phyloP scores from a whole-genome alignment of 2,329 filamentous ascomycete genomes.

The Aspergillus uvarum region DNA sequence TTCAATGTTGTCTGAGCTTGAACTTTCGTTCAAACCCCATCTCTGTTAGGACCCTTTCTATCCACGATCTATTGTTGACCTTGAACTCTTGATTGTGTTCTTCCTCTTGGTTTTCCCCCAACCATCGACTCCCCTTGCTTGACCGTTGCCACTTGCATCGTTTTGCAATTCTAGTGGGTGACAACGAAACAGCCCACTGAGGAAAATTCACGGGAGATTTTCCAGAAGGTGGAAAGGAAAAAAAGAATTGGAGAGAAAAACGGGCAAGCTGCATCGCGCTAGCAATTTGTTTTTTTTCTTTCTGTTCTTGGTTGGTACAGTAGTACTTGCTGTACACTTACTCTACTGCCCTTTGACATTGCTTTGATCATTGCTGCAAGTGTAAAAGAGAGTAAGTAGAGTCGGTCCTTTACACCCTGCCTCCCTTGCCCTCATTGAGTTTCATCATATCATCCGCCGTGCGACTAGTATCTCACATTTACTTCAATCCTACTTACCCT shows the following conservation, averaged over 20 bases:
- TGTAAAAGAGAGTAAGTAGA: slow-evolving; percentile 11
- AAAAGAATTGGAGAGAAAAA: slow-evolving; percentile 14
- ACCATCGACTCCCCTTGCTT: slow-evolving; percentile 19
- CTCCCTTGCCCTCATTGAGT: slow-evolving; percentile 2
- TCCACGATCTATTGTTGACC: slow-evolving; percentile 2
- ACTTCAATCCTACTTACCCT: slow-evolving; percentile 5
- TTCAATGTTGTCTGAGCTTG: slow-evolving; percentile 7
- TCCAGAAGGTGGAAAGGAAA: slow-evolving; percentile 8
- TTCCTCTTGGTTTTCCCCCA: slow-evolving; percentile 10
- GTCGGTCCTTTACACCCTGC: slow-evolving; percentile 9
- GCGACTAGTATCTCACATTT: background rate
- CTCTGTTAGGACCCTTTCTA: slow-evolving; percentile 14
- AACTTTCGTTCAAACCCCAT: slow-evolving; percentile 10
- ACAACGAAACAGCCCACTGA: slow-evolving; percentile 7
- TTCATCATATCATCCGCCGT: slow-evolving; percentile 1
- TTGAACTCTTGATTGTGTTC: slow-evolving; percentile 6
- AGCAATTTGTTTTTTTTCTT: slow-evolving; percentile 22
- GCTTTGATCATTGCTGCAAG: slow-evolving; percentile 13
- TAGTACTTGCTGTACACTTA: background rate
- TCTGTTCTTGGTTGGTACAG: slow-evolving; percentile 6
- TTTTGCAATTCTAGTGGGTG: slow-evolving; percentile 13
- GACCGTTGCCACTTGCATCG: slow-evolving; percentile 17
- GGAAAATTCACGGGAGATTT: slow-evolving; percentile 21
- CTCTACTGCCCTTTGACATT: slow-evolving; percentile 10
- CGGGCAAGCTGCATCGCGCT: slow-evolving; percentile 27